These are phyloP conservation scores for Colletotrichum noveboracense DNA, from an alignment of 2,329 filamentous ascomycete genomes.

Conservation along the genomic window DNA sequence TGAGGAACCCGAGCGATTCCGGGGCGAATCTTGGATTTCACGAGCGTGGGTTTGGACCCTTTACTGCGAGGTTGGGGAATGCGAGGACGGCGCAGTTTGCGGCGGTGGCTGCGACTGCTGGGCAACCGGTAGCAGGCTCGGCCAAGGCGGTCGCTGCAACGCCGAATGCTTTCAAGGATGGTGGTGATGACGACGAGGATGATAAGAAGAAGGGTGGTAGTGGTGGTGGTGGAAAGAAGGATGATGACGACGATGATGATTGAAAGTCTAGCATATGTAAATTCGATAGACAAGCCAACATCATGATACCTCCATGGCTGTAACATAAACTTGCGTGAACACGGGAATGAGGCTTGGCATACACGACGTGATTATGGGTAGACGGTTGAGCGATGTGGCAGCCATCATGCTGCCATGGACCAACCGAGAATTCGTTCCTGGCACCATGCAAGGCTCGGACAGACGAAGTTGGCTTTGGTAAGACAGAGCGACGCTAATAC, in stretches of 20 bases:
- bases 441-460: no score
- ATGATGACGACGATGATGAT: constrained; percentile 23
- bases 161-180: constrained; percentile 21
- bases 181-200: constrained; percentile 8
- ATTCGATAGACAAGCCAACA: background rate
- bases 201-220: background rate
- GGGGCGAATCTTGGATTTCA: constrained; percentile 34
- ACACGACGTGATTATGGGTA: background rate
- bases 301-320: background rate
- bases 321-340: background rate
- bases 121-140: constrained; percentile 33
- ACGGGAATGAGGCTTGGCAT: rapidly evolving
- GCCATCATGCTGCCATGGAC: no score
- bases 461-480: no score
- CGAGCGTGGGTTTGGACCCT: constrained; percentile 33
- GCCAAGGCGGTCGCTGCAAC: constrained; percentile 19
- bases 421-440: no score
- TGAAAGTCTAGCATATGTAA: background rate
- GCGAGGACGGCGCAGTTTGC: constrained; percentile 41
- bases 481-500: no score
- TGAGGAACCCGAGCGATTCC: constrained; percentile 25
- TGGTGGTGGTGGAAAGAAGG: constrained; percentile 28
- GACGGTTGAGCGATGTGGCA: no score
- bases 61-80: constrained; percentile 33
- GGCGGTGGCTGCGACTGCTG: constrained; percentile 43